Evolutionary conservation across 371 early-diverging fungal species (phyloP).

Genomic region (Lichtheimia corymbifera): DNA sequence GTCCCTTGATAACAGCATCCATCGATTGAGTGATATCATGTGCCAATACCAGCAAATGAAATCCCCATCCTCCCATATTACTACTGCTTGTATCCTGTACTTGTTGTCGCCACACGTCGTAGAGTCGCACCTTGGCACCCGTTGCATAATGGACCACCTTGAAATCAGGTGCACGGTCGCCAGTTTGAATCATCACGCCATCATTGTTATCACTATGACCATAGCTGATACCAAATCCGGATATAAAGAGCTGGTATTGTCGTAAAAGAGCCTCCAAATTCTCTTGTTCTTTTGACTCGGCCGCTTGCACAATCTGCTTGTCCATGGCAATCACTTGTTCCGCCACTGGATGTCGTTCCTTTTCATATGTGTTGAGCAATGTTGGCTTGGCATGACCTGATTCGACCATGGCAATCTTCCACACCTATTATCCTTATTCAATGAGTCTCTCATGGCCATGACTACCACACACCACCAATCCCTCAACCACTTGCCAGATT

Average conservation of each 20-base stretch:
- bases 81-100: not conserved
- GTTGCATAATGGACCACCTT: slow-evolving; percentile 29
- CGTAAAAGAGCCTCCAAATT: slow-evolving; percentile 21
- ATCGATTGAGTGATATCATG: slow-evolving; percentile 9
- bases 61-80: not conserved
- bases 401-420: slow-evolving; percentile 43
- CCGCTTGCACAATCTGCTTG: slow-evolving; percentile 29
- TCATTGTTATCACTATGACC: not conserved
- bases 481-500: slow-evolving; percentile 28
- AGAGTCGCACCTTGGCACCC: slow-evolving; percentile 34
- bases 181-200: slow-evolving; percentile 15
- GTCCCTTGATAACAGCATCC: slow-evolving; percentile 4
- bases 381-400: slow-evolving; percentile 20
- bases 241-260: slow-evolving; percentile 31
- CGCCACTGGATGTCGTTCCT: slow-evolving; percentile 38
- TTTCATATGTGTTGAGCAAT: slow-evolving; percentile 25
- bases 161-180: slow-evolving; percentile 41
- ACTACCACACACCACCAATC: too few relatives aligned
- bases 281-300: slow-evolving; percentile 21
- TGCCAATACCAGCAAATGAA: slow-evolving; percentile 7
- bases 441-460: too few relatives aligned
- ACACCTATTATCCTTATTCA: slow-evolving; percentile 22
- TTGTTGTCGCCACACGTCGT: slow-evolving; percentile 16
- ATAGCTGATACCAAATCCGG: slow-evolving; percentile 35
- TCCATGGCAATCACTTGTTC: slow-evolving; percentile 34